Evolutionary conservation across 2,329 filamentous ascomycete species (phyloP).

Genomic region (Ophiostoma sp.): DNA sequence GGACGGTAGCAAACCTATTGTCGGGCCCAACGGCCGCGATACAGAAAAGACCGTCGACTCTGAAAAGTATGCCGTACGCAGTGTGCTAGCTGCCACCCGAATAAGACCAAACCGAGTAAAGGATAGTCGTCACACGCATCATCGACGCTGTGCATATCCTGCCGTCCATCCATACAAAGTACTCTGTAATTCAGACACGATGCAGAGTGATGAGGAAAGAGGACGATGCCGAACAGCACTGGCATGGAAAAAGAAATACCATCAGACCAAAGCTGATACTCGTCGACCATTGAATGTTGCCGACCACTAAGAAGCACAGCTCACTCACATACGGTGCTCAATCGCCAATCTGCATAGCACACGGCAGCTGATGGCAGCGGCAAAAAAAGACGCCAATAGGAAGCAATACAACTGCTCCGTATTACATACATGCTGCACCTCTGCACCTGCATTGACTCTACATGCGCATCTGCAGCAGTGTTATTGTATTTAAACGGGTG

Average conservation of each 20-base stretch:
- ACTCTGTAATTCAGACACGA: too few species aligned
- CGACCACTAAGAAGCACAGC: not conserved
- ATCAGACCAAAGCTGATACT: not conserved
- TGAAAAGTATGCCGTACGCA: too few species aligned
- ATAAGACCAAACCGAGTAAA: not conserved
- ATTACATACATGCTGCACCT: not conserved
- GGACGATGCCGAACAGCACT: not conserved
- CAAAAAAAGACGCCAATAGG: not conserved
- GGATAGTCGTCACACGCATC: not conserved
- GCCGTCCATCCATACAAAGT: not conserved
- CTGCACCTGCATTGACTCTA: not conserved
- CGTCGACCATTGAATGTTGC: not conserved
- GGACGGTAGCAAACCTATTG: not conserved
- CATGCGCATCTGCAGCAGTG: slow-evolving; percentile 1
- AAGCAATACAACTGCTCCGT: not conserved
- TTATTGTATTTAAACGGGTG: not conserved
- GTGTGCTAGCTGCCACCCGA: not conserved
- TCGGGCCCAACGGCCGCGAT: not conserved
- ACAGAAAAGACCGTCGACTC: not conserved
- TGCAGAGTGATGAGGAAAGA: not conserved
- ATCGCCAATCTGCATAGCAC: not conserved
- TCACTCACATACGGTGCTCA: not conserved
- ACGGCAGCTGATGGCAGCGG: not conserved
- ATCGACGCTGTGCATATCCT: slow-evolving; percentile 1
- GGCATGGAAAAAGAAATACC: not conserved